phyloP scores from a whole-genome alignment of 768 basidiomycete species.

The Phylloporus arenicola region DNA sequence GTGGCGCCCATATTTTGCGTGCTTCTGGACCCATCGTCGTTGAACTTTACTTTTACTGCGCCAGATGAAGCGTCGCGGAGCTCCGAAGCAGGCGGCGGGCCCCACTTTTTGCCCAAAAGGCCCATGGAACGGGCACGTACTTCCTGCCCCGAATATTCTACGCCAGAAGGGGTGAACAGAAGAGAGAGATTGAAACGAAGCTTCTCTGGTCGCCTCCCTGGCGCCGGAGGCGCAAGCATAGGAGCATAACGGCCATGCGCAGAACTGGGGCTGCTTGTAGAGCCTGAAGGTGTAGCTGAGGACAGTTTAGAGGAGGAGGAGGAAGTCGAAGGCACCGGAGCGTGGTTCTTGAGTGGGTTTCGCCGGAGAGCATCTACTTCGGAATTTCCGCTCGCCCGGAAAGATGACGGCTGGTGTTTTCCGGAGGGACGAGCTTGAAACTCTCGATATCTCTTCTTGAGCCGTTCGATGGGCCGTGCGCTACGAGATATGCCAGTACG shows the following conservation, averaged over 20 bases:
- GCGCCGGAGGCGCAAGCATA: slow-evolving; percentile 65
- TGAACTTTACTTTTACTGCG: slow-evolving; percentile 48
- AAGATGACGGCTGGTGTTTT: slow-evolving; percentile 22
- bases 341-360: slow-evolving; percentile 35
- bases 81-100: slow-evolving; percentile 49
- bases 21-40: slow-evolving; percentile 50
- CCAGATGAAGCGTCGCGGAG: slow-evolving; percentile 32
- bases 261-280: slow-evolving; percentile 36
- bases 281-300: slow-evolving; percentile 22
- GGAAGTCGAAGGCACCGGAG: slow-evolving; percentile 29
- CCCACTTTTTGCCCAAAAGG: slow-evolving; percentile 81
- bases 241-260: slow-evolving; percentile 52
- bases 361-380: slow-evolving; percentile 30
- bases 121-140: slow-evolving; percentile 78
- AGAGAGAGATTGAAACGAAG: slow-evolving; percentile 62
- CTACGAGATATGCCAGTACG: slow-evolving; percentile 74
- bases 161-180: slow-evolving; percentile 67
- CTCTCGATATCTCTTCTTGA: slow-evolving; percentile 76
- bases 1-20: slow-evolving; percentile 34
- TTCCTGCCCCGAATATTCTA: slow-evolving; percentile 84
- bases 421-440: slow-evolving; percentile 55
- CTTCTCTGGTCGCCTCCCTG: slow-evolving; percentile 69
- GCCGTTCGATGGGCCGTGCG: slow-evolving; percentile 76
- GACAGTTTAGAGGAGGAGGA: slow-evolving; percentile 21
- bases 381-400: slow-evolving; percentile 23